Conservation (phyloP, 352 stramenopile genomes). For the Phytophthora kernoviae region DNA sequence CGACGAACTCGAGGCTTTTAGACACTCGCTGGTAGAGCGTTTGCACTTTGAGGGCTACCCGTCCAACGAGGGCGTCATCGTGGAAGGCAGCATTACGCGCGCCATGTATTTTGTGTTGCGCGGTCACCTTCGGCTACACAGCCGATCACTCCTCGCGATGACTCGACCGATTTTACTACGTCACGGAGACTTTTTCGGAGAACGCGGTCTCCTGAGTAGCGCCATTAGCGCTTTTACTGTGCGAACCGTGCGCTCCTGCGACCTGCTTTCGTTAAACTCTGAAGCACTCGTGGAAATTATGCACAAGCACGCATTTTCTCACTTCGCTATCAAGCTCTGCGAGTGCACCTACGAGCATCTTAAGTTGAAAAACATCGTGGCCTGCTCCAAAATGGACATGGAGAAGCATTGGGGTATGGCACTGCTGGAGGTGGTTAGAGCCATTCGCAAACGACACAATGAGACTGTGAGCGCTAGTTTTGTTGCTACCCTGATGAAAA, state of each 20-base stretch:
- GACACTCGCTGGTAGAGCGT: conserved; percentile 36
- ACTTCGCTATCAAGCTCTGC: conserved; percentile 27
- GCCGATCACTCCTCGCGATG: conserved; percentile 26
- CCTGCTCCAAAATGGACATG: conserved; percentile 30
- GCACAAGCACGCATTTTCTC: conserved; percentile 21
- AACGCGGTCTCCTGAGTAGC: conserved; percentile 56
- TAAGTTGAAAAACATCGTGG: conserved; percentile 9
- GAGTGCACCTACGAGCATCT: conserved; percentile 20
- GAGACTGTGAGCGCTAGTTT: background rate
- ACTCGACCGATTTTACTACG: conserved; percentile 25
- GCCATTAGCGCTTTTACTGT: conserved; percentile 48
- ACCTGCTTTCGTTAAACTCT: conserved; percentile 37
- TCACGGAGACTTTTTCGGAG: conserved; percentile 64
- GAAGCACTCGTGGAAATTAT: conserved; percentile 56
- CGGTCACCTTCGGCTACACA: conserved; percentile 48
- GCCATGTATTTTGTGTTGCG: conserved; percentile 78
- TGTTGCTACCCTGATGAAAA: background rate
- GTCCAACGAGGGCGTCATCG: conserved; percentile 56
- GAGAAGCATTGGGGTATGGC: conserved; percentile 27
- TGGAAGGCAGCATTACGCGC: conserved; percentile 61
- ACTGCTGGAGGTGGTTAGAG: conserved; percentile 23
- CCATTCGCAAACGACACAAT: conserved; percentile 13
- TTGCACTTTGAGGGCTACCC: conserved; percentile 75
- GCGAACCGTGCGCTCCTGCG: conserved; percentile 31
- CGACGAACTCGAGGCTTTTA: conserved; percentile 31